Evolutionary conservation across 78 protist species (phyloP).

Genomic region (Goniomonas avonlea): DNA sequence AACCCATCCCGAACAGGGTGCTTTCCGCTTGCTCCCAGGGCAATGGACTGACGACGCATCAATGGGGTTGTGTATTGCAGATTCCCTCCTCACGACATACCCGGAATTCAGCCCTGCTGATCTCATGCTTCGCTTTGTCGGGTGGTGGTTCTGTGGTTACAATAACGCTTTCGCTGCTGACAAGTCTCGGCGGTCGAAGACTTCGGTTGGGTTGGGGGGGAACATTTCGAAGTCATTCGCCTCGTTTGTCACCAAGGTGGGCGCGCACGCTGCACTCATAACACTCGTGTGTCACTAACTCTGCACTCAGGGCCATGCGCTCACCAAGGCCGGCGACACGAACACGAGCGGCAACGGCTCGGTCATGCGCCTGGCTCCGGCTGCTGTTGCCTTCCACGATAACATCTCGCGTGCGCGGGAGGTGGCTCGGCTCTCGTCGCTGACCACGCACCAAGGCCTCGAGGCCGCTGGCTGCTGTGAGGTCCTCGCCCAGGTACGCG

Average conservation of each 20-base stretch:
- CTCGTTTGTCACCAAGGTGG: no score
- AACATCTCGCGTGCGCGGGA: neutral
- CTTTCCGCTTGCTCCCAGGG: conserved; percentile 6
- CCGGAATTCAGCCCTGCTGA: neutral
- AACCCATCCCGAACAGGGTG: neutral
- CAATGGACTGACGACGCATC: conserved; percentile 43
- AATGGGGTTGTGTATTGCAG: conserved; percentile 37
- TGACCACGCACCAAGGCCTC: conserved; percentile 30
- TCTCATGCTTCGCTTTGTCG: neutral
- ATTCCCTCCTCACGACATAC: conserved; percentile 5
- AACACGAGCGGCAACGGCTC: conserved; percentile 35
- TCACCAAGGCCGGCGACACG: no score
- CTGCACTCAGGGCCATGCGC: no score
- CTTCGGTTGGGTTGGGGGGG: conserved; percentile 33
- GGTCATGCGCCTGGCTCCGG: conserved; percentile 32
- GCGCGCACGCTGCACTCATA: no score
- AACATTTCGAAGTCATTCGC: conserved; percentile 32
- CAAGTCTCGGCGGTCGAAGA: neutral
- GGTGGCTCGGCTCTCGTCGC: neutral
- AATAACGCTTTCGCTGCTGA: conserved; percentile 20
- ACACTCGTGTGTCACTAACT: no score
- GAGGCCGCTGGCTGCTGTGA: conserved; percentile 31
- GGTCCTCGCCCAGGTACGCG: conserved; percentile 19
- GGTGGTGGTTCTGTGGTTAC: conserved; percentile 30
- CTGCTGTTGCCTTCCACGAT: neutral